phyloP scores from a whole-genome alignment of 2,329 filamentous ascomycete species.

The Drechslera avenae region DNA sequence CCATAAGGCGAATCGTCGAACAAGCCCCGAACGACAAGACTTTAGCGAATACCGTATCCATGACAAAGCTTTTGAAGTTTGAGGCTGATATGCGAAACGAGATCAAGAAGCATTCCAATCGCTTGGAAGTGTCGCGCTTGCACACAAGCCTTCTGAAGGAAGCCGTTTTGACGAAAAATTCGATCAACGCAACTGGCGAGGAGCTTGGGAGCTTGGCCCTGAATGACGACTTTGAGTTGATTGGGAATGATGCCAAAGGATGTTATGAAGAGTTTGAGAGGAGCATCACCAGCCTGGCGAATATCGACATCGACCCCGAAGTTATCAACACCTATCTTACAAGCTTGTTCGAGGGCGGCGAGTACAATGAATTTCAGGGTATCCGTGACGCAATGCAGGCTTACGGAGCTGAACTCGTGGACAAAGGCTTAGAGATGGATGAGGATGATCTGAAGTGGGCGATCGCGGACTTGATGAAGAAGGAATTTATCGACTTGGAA shows the following conservation, averaged over 20 bases:
- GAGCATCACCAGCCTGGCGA: conserved; percentile 19
- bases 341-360: conserved; percentile 15
- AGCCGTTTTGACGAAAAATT: conserved; percentile 37
- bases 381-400: conserved; percentile 20
- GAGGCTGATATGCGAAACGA: conserved; percentile 55
- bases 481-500: conserved; percentile 57
- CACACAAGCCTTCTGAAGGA: conserved; percentile 59
- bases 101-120: conserved; percentile 57
- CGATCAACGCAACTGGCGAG: conserved; percentile 16
- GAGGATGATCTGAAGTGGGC: conserved; percentile 51
- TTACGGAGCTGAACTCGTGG: conserved; percentile 22
- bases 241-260: conserved; percentile 61
- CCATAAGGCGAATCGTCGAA: conserved; percentile 58
- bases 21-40: conserved; percentile 61
- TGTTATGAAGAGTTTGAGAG: conserved; percentile 51
- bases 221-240: conserved; percentile 52
- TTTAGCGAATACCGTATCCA: conserved; percentile 59
- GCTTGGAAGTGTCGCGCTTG: conserved; percentile 61
- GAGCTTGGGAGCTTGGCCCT: conserved; percentile 29
- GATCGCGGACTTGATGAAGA: conserved; percentile 56
- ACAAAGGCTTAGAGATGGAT: conserved; percentile 44
- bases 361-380: conserved; percentile 6
- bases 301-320: conserved; percentile 27
- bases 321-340: conserved; percentile 29
- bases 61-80: conserved; percentile 53